phyloP scores from a whole-genome alignment of 139 green algal species.

The Eudorina sp. region DNA sequence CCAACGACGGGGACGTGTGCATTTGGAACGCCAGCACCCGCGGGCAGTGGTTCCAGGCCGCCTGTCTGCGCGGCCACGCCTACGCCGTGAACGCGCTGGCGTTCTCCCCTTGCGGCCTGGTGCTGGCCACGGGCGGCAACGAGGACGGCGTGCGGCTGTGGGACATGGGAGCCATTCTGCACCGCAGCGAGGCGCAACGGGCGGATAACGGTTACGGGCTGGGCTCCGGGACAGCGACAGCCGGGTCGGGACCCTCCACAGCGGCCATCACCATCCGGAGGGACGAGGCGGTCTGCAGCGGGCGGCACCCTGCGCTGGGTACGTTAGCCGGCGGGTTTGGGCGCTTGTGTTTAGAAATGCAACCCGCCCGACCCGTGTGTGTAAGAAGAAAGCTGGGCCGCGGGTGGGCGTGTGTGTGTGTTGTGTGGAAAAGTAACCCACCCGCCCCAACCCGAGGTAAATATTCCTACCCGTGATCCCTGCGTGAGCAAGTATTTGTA shows the following conservation, averaged over 20 bases:
- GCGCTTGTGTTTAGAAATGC: no score
- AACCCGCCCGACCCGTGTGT: no score
- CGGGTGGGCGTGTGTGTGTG: no score
- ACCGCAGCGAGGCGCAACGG: constrained; percentile 29
- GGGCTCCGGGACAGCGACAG: background rate
- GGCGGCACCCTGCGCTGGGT: background rate
- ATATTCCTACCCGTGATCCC: no score
- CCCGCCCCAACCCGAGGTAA: no score
- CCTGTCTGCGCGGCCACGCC: constrained; percentile 21
- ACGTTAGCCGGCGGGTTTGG: no score
- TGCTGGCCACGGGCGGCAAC: constrained; percentile 31
- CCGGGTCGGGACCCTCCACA: background rate
- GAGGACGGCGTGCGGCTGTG: constrained; percentile 27
- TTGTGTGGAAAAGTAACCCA: no score
- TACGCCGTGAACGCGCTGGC: constrained; percentile 29
- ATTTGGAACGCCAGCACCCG: constrained; percentile 40
- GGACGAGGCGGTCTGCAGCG: background rate
- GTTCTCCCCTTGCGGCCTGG: constrained; percentile 42
- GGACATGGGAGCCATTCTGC: constrained; percentile 37
- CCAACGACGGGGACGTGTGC: constrained; percentile 24
- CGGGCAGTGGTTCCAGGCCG: constrained; percentile 10
- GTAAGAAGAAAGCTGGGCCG: no score
- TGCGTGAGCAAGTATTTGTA: no score
- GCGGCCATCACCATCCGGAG: background rate
- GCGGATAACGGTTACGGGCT: background rate